Evolutionary conservation across 83 land plant species (phyloP), one percentile per base, ranked within the genome.

Genomic region (Picea engelmannii): DNA sequence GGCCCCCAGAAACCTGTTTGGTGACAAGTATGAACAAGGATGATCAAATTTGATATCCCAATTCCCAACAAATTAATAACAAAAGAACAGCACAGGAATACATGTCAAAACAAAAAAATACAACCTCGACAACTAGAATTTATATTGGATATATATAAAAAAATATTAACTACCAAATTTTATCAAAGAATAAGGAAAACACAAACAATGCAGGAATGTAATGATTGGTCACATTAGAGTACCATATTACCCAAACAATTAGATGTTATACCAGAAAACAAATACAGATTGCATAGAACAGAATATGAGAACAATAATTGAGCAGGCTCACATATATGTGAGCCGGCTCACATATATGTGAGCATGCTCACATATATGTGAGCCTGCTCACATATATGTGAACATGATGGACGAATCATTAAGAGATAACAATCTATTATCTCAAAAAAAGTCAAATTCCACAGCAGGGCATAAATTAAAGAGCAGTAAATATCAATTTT

Each of bases 1-100:
- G 66, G 99, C 99, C 21, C 97, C 99, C 67, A 98, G 81, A 90
- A 98, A 98, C 84, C 99, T 98, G 99, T 83, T 25, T 31, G 35
- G 69, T 62, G 44, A 79, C 59, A 85, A 75, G 25, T 12, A 52
- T 4, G n/a, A 49, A 75, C 60, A 69, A 69, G 42, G n/a, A 69
- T 6, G 6, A 69, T 6, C 58, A 35, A 15, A 12, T 35, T 35
- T 66, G 12, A 38, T 69, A 38, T 69, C 74, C 35, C n/a, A 5
- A 35, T 27, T 27, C 31, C 31, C 31, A 27, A 27, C 7, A 69
- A 15, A 38, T 8, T 35, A 69, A 69, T 21, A 69, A 75, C 35
- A 24, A 47, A 75, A 75, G 18, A 73, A 42, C 13, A 75, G 31
- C 44, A 52, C 31, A 23, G 17, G 4, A 23, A 18, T 12, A 11